Evolutionary conservation across 1,284 basidiomycete genomes (phyloP), one percentile per base, ranked within the genome.

Genomic region (Thelephora terrestris): DNA sequence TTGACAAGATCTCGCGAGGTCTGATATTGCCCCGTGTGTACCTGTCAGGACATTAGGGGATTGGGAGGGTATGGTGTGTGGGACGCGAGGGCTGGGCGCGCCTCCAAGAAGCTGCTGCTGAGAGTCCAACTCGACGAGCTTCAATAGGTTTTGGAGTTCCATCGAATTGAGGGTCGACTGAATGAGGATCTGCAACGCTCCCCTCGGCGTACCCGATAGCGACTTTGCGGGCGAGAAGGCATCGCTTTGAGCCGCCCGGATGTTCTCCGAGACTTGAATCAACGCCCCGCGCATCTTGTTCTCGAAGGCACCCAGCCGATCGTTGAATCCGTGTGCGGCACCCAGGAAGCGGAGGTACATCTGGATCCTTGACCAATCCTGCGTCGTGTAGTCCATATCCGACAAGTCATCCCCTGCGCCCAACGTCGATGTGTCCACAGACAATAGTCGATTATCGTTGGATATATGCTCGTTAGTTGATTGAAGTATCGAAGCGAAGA

Each of bases 351-450:
- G 86, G n/a, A 96, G 64, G 1, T 81, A 79, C 7, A 78, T 66
- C 62, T 95, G 92, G 53, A 96, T 91, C 23, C 80, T 74, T 2
- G 78, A 73, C 88, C 91, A 93, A 62, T 97, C 91, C 49, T 90
- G 81, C 3, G 80, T 69, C 2, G 85, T 84, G 58, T 95, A 95
- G 64, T 96, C 91, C 52, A 92, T 66, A 53, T 90, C 87, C 0
- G 77, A 77, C 25, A 86, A 66, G 43, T 84, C 81, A 38, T 75
- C 76, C 47, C 70, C 75, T 0, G 73, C 71, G 1, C 64, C 57
- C 12, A 68, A 60, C 16, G 66, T 61, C 25, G 12, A 21, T 5
- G 20, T 16, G 25, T 42, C 39, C 20, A 25, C 14, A 4, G 39
- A 14, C 16, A 25, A 14, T 2, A 25, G n/a, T 21, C 39, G 39